Evolutionary conservation across 805 yeast species (phyloP), one percentile per base, ranked within the genome.

Genomic region (Metschnikowia bowlesiae): DNA sequence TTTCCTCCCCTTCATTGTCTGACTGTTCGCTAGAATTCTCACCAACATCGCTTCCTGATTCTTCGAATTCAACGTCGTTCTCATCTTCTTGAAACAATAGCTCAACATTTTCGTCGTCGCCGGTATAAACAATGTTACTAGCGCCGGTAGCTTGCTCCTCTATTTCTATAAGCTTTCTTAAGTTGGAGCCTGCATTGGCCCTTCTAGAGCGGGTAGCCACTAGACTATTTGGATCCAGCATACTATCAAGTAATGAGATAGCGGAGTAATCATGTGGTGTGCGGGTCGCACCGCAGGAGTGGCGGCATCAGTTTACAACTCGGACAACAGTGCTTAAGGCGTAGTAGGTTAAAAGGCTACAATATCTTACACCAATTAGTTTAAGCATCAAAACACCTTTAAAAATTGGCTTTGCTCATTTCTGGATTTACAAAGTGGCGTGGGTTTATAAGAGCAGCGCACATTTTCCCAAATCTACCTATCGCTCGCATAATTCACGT

Each of bases 181-280:
- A 73, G 48, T 94, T 75, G 47, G 88, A 85, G 13, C 99, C 99
- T 1, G 99, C 99, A 69, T 92, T 94, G 40, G 89, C 67, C 48
- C 99, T 81, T 55, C 89, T 75, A 53, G 81, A 71, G 53, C 97
- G 79, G 3, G 96, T 85, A 18, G 87, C 82, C 58, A 86, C 85
- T 49, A 89, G 74, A 59, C 81, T 76, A 42, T 83, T 85, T 8
- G 51, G 44, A 44, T 53, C 59, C 26, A 42, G 38, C 45, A 42
- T 42, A n/a, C n/a, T 42, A 42, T 42, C 45, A 42, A 42, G 45
- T 33, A 33, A 18, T 32, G 5, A 26, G 31, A 38, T 22, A 6
- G 34, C 14, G 38, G 37, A 42, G 45, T 33, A 22, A 22, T 42
- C 38, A 41, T 42, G 26, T 42, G 6, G n/a, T 10, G n/a, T 42